Evolutionary conservation across 257 asterid genomes (phyloP).

Genomic region (Nicotiana obtusifolia): DNA sequence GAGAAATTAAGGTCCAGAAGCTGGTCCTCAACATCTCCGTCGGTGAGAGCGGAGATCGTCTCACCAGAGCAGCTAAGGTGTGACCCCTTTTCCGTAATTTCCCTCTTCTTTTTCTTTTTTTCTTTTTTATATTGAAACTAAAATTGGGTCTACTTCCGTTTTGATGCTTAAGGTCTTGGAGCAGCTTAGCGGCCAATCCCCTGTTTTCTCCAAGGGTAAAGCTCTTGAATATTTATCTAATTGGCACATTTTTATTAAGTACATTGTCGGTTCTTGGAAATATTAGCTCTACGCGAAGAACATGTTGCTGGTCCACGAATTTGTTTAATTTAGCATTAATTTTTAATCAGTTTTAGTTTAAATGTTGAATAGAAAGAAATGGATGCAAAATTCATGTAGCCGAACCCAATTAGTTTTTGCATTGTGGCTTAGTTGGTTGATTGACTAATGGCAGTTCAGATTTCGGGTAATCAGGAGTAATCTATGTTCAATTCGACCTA

Average conservation of each 20-base stretch:
- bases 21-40: slow-evolving; percentile 8
- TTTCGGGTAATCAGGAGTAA: not conserved
- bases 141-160: not conserved
- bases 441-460: not conserved
- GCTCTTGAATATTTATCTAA: not conserved
- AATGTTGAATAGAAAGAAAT: not conserved
- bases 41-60: slow-evolving; percentile 10
- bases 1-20: slow-evolving; percentile 10
- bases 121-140: not conserved
- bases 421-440: not conserved
- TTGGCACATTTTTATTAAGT: not conserved
- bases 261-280: not conserved
- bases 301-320: not conserved
- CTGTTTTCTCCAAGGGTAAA: slow-evolving; percentile 57
- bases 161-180: slow-evolving; percentile 35
- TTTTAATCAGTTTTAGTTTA: not conserved
- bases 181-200: slow-evolving; percentile 52
- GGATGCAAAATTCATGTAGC: not conserved
- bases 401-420: not conserved
- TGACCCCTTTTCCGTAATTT: not conserved
- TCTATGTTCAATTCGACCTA: not conserved
- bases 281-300: not conserved
- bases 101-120: not conserved
- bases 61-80: slow-evolving; percentile 1
- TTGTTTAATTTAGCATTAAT: not conserved